phyloP scores from a whole-genome alignment of 2,329 filamentous ascomycete species.

The Oidium heveae region DNA sequence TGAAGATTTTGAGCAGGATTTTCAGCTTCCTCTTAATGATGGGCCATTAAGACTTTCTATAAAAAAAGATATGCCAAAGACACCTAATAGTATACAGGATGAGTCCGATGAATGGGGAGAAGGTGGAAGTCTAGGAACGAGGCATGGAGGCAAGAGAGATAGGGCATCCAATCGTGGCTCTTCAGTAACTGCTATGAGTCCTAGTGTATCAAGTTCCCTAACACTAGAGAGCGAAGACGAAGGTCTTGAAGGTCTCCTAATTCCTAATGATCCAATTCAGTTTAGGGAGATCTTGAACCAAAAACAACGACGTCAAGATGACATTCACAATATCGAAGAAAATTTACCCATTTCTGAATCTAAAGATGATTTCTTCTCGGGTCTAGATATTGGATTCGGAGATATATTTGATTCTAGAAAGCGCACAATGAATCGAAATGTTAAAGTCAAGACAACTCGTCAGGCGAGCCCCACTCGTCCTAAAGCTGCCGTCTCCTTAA shows the following conservation, averaged over 20 bases:
- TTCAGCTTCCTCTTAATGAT: conserved; percentile 44
- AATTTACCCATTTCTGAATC: conserved; percentile 7
- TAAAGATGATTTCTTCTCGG: conserved; percentile 60
- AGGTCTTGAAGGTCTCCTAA: conserved; percentile 63
- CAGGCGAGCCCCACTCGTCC: conserved; percentile 44
- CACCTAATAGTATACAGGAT: conserved; percentile 34
- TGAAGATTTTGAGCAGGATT: conserved; percentile 43
- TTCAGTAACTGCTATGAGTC: conserved; percentile 69
- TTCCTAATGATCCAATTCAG: conserved; percentile 64
- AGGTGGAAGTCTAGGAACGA: conserved; percentile 71
- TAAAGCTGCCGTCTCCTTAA: conserved; percentile 60
- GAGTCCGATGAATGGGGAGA: conserved; percentile 86
- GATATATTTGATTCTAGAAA: conserved; percentile 62
- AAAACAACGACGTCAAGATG: conserved; percentile 34
- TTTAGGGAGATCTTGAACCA: conserved; percentile 56
- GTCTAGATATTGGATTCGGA: conserved; percentile 64
- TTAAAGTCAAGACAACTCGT: conserved; percentile 56
- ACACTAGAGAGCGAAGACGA: conserved; percentile 88
- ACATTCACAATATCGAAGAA: conserved; percentile 18
- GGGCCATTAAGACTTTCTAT: conserved; percentile 34
- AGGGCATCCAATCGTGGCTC: conserved; percentile 62
- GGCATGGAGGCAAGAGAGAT: conserved; percentile 64
- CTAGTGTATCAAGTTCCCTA: conserved; percentile 75
- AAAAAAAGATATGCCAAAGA: conserved; percentile 35
- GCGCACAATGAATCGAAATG: conserved; percentile 67